Percentiles rank a stretch among this genome's conserved stretches.
phyloP scores from a whole-genome alignment of 1,284 basidiomycete genomes.

The Rhodotorula sp. region DNA sequence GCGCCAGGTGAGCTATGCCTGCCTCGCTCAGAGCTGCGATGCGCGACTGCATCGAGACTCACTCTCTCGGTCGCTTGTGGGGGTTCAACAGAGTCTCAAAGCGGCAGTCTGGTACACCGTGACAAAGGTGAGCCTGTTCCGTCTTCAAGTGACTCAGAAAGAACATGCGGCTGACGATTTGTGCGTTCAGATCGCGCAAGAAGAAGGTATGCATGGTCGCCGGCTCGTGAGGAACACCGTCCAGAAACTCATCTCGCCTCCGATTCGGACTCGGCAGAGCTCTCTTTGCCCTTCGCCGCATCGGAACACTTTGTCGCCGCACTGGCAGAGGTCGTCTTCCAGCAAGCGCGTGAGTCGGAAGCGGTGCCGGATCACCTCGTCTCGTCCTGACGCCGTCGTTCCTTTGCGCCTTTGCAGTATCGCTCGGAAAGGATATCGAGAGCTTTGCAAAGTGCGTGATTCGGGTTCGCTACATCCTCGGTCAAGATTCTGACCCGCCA shows the following conservation, averaged over 20 bases:
- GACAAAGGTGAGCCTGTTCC: slow-evolving; percentile 19
- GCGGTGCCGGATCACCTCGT: not conserved
- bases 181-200: slow-evolving; percentile 27
- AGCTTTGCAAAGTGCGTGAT: slow-evolving; percentile 29
- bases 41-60: not conserved
- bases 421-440: slow-evolving; percentile 38
- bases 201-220: slow-evolving; percentile 18
- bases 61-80: not conserved
- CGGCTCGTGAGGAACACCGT: not conserved
- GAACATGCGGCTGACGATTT: not conserved
- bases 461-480: not conserved
- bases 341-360: slow-evolving; percentile 23
- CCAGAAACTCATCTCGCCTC: not conserved
- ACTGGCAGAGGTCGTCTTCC: slow-evolving; percentile 35
- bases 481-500: not conserved
- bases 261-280: slow-evolving; percentile 1
- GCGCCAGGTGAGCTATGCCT: slow-evolving; percentile 19
- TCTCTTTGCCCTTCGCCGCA: slow-evolving; percentile 21
- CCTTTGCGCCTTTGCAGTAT: not conserved
- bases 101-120: slow-evolving; percentile 38
- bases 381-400: not conserved
- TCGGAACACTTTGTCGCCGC: slow-evolving; percentile 38
- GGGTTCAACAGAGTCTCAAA: slow-evolving; percentile 19
- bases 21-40: not conserved
- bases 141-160: fast-evolving